Evolutionary conservation across 495 filamentous ascomycete species (phyloP).

Genomic region (Glarea lozoyensis): DNA sequence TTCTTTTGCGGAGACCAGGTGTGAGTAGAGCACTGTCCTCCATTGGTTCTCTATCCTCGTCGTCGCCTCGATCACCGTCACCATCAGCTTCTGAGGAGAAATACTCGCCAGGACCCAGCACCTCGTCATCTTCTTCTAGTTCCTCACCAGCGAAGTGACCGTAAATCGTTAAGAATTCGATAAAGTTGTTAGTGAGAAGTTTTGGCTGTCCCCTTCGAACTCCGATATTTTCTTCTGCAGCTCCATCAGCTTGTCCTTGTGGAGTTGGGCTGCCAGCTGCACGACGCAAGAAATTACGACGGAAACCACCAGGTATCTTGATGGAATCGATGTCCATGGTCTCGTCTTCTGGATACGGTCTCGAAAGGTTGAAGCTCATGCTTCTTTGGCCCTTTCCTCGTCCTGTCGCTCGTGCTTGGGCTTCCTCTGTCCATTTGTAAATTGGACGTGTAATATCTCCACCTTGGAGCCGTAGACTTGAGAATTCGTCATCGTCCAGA

Average conservation of each 20-base stretch:
- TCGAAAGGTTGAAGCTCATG: slow-evolving; percentile 71
- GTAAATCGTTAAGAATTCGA: slow-evolving; percentile 90
- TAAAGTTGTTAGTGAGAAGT: slow-evolving; percentile 80
- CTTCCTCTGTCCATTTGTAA: slow-evolving; percentile 89
- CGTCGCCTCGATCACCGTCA: slow-evolving; percentile 34
- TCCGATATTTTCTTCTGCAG: slow-evolving; percentile 30
- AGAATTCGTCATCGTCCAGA: slow-evolving; percentile 72
- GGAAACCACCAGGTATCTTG: slow-evolving; percentile 85
- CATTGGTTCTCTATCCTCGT: slow-evolving; percentile 62
- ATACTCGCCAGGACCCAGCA: slow-evolving; percentile 72
- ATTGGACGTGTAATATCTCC: slow-evolving; percentile 91
- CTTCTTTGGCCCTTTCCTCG: slow-evolving; percentile 56
- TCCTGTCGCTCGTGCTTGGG: slow-evolving; percentile 45
- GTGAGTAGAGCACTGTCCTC: slow-evolving; percentile 77
- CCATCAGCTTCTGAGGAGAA: slow-evolving; percentile 33
- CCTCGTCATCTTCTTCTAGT: slow-evolving; percentile 92
- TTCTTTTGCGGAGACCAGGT: slow-evolving; percentile 59
- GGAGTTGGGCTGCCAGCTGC: slow-evolving; percentile 48
- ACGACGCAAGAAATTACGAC: slow-evolving; percentile 75
- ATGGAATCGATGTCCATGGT: slow-evolving; percentile 77
- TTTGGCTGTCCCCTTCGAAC: slow-evolving; percentile 40
- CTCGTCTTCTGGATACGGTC: slow-evolving; percentile 70
- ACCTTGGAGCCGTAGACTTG: slow-evolving; percentile 82
- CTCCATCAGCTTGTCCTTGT: slow-evolving; percentile 24
- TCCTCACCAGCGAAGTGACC: slow-evolving; percentile 97